Evolutionary conservation across 1,139 yeast genomes (phyloP), one percentile per base, ranked within the genome.

Genomic region (Yamadazyma diospyri): DNA sequence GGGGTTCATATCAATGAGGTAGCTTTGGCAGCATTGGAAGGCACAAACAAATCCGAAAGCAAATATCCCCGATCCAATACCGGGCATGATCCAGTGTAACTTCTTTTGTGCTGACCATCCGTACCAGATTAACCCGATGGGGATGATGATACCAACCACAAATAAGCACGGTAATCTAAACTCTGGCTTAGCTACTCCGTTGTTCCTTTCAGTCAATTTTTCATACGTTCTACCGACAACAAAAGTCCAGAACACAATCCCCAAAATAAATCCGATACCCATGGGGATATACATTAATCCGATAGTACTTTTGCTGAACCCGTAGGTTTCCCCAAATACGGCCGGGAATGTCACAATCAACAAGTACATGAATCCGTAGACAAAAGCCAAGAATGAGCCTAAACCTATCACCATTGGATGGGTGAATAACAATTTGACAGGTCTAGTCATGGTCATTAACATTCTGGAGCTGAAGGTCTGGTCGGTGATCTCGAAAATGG

Each of bases 1-100:
- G 6, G 65, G 62, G 41, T 65, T 64, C 71, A 65, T 66, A 38
- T 68, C 72, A 33, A 68, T 67, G 45, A 68, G 56, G 40, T 66
- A 67, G 34, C 62, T 63, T 41, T 66, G 74, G 22, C 60, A 55
- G 3, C 69, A 50, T 43, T 65, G 72, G 49, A 68, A 67, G 5
- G 67, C 72, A 42, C 72, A 64, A 11, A 65, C 65, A 26, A 68
- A 53, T 1, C 69, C 69, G 49, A 65, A 64, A 2, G 69, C 70
- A 56, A 65, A 68, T 7, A 68, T 56, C 1, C 56, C 70, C 9
- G 66, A 55, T 5, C 73, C 73, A 32, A 66, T 54, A 4, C 68
- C 63, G 2, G 73, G 72, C 69, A 65, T 64, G 20, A 68, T 63
- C 73, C 73, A 68, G 41, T 63, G 72, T 23, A 65, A 47, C 36